phyloP scores from a whole-genome alignment of 2,329 filamentous ascomycete genomes.

The Alternaria solani region DNA sequence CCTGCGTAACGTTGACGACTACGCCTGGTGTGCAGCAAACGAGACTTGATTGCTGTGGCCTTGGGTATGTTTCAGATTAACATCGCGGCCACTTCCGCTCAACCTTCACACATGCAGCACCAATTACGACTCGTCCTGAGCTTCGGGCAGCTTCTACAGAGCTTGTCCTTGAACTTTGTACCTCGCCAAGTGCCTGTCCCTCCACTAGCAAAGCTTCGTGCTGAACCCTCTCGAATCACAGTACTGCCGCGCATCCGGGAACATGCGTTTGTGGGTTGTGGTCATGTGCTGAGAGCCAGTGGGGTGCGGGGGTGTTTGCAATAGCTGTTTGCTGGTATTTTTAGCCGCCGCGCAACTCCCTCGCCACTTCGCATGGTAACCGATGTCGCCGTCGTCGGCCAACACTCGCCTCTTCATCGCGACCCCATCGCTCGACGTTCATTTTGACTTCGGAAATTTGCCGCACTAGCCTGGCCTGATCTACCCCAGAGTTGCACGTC shows the following conservation, averaged over 20 bases:
- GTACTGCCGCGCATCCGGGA: constrained; percentile 10
- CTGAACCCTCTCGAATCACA: constrained; percentile 17
- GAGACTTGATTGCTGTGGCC: not conserved
- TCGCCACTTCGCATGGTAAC: constrained; percentile 13
- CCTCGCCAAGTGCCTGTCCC: constrained; percentile 14
- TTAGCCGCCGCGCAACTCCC: constrained; percentile 3
- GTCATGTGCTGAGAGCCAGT: not conserved
- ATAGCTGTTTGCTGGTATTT: constrained; percentile 22
- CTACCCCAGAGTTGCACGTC: constrained; percentile 39
- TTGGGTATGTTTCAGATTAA: constrained; percentile 9
- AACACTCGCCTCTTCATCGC: not conserved
- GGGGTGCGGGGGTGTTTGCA: constrained; percentile 12
- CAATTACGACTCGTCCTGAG: constrained; percentile 3
- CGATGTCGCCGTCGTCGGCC: constrained; percentile 5
- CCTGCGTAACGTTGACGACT: not conserved
- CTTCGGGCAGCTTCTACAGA: not conserved
- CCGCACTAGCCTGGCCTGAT: constrained; percentile 25
- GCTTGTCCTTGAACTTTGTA: constrained; percentile 5
- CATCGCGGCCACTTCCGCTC: constrained; percentile 4
- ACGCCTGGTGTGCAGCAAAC: constrained; percentile 1
- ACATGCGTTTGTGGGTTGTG: constrained; percentile 15
- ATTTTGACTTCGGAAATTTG: constrained; percentile 17
- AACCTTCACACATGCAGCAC: not conserved
- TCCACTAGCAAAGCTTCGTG: constrained; percentile 22
- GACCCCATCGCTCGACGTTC: not conserved